Conservation (phyloP, 2,329 filamentous ascomycete species). For the Chaetothyriales sp. region DNA sequence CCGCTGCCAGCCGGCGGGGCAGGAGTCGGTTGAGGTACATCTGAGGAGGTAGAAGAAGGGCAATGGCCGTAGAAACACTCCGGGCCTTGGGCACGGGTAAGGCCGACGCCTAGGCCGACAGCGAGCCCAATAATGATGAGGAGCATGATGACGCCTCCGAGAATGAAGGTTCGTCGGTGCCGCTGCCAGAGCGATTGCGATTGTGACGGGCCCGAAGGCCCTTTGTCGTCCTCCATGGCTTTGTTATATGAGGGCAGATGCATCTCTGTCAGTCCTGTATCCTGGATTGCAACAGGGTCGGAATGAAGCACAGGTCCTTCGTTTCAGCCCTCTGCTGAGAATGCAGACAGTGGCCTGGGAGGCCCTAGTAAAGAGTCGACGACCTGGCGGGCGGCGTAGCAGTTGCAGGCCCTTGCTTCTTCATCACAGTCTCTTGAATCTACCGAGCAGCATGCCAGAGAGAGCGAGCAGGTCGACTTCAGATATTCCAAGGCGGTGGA, state of each 20-base stretch:
- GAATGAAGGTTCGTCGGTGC: not conserved
- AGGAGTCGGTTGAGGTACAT: constrained; percentile 13
- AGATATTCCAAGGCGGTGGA: not conserved
- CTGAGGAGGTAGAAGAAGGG: not conserved
- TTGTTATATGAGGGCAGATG: constrained; percentile 8
- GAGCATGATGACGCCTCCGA: not conserved
- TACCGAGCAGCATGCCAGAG: not conserved
- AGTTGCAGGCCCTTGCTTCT: not conserved
- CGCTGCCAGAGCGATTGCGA: not conserved
- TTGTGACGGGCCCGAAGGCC: constrained; percentile 5
- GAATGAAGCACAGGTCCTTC: not conserved
- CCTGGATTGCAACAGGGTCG: not conserved
- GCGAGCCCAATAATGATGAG: constrained; percentile 31
- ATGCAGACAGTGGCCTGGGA: not conserved
- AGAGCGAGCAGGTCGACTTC: not conserved
- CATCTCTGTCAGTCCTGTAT: not conserved
- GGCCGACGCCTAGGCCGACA: constrained; percentile 42
- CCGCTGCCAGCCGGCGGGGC: constrained; percentile 1
- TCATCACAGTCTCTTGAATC: not conserved
- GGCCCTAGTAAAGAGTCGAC: not conserved
- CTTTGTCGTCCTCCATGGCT: constrained; percentile 11
- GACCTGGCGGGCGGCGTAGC: not conserved
- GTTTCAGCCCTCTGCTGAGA: not conserved
- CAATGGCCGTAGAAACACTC: not conserved
- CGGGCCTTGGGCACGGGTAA: constrained; percentile 21